phyloP scores from a whole-genome alignment of 1,284 basidiomycete species.

The Neonothopanus nambi region DNA sequence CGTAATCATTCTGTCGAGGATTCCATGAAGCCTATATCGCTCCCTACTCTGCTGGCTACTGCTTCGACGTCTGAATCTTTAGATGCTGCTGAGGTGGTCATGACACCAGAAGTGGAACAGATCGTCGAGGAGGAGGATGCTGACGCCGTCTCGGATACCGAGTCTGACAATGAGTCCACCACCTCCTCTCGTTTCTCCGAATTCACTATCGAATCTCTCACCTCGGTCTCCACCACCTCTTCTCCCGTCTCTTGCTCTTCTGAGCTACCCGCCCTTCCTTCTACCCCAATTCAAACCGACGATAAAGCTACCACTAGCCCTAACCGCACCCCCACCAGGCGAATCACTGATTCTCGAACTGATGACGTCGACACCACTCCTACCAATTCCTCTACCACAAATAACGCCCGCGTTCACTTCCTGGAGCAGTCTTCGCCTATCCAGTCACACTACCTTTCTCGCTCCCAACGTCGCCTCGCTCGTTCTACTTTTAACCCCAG shows the following conservation, averaged over 20 bases:
- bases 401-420: background rate
- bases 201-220: conserved; percentile 1
- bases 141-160: conserved; percentile 7
- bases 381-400: background rate
- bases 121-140: background rate
- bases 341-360: background rate
- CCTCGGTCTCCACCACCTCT: conserved; percentile 9
- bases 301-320: background rate
- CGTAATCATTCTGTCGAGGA: background rate
- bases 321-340: too few relatives aligned
- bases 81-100: too few relatives aligned
- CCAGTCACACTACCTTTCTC: background rate
- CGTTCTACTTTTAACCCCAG: background rate
- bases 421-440: background rate
- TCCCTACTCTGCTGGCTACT: background rate
- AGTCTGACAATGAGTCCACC: conserved; percentile 12
- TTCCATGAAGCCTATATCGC: background rate
- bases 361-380: background rate
- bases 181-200: conserved; percentile 15
- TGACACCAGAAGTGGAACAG: background rate
- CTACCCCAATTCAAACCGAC: background rate
- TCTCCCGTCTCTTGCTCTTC: conserved; percentile 1
- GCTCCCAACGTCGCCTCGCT: conserved; percentile 8
- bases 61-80: background rate
- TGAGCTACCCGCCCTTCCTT: background rate